Evolutionary conservation across 2,329 filamentous ascomycete genomes (phyloP).

Genomic region (Aspergillus arachidicola): DNA sequence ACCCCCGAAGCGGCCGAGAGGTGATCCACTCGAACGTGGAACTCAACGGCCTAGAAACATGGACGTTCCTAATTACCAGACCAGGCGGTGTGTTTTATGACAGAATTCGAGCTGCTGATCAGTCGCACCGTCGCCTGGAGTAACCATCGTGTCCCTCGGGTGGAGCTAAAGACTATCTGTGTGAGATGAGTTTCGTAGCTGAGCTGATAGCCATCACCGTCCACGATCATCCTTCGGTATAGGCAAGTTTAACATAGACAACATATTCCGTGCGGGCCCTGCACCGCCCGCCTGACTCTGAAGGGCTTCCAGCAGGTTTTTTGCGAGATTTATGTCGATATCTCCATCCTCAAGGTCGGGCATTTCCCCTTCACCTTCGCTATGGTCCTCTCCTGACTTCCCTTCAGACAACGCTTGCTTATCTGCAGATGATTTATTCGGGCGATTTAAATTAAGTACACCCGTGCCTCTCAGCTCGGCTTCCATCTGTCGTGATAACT

Average conservation of each 20-base stretch:
- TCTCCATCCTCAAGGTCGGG: conserved; percentile 59
- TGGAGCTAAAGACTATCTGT: too few species aligned
- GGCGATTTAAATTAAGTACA: conserved; percentile 43
- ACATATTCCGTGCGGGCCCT: conserved; percentile 83
- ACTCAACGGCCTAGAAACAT: not conserved
- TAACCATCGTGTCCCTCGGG: not conserved
- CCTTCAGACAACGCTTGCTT: conserved; percentile 30
- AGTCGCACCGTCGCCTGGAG: not conserved
- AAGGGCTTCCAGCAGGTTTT: conserved; percentile 89
- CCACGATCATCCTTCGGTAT: conserved; percentile 73
- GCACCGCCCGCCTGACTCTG: conserved; percentile 84
- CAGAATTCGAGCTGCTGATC: not conserved
- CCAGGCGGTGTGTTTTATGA: not conserved
- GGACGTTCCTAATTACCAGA: not conserved
- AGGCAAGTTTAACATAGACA: conserved; percentile 81
- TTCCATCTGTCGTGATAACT: conserved; percentile 50
- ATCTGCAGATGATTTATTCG: conserved; percentile 19
- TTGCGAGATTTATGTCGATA: conserved; percentile 83
- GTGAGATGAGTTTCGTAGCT: not conserved
- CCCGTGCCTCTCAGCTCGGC: conserved; percentile 51
- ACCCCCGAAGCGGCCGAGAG: too few species aligned
- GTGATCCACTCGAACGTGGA: not conserved
- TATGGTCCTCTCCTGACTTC: conserved; percentile 28
- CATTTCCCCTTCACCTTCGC: conserved; percentile 24
- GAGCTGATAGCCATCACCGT: conserved; percentile 9